Evolutionary conservation across 768 basidiomycete genomes (phyloP), one percentile per base, ranked within the genome.

Genomic region (Tylopilus plumbeoviolaceoides): DNA sequence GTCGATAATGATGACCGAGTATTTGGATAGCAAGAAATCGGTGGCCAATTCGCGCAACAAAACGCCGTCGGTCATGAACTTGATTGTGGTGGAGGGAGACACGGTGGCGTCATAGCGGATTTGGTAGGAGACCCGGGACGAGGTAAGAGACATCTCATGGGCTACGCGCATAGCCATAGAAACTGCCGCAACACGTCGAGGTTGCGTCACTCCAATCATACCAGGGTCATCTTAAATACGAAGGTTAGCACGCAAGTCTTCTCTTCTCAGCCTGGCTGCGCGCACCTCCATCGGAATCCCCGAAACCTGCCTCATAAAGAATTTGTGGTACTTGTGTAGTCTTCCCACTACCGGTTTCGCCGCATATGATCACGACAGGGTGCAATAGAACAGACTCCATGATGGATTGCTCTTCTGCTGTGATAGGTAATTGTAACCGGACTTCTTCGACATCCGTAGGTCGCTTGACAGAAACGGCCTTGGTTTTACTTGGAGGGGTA

Each of bases 1-100:
- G 57, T 99, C 97, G 51, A 99, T 90, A 54, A 98, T 87, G 56
- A 99, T 85, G 25, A 97, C 87, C 7, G 91, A 93, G 67, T 99
- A 99, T 68, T 87, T 91, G 41, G 75, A 82, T n/a, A 99, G 76
- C n/a, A 98, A 69, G 69, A 99, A 97, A 65, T 99, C 95, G 12
- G 82, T 82, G 0, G 92, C 87, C 20, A 98, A 75, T 69, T 99
- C 97, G 50, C 97, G 85, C 15, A 99, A 75, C 31, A 99, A 74
- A 25, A 99, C 93, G 73, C 97, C 97, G 62, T 99, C 97, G 7
- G 97, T 99, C 95, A 98, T 98, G 76, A 98, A 99, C 69, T 98
- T 98, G 75, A 99, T 94, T 8, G 85, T 85, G 2, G 97, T 99
- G 20, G 82, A 78, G 1, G 91, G 78, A 4, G 93, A 93, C 0